A percentile compares a stretch with the other conserved stretches of the same genome.
phyloP scores from a whole-genome alignment of 306 rosid genomes.

The Gynostemma pentaphyllum region DNA sequence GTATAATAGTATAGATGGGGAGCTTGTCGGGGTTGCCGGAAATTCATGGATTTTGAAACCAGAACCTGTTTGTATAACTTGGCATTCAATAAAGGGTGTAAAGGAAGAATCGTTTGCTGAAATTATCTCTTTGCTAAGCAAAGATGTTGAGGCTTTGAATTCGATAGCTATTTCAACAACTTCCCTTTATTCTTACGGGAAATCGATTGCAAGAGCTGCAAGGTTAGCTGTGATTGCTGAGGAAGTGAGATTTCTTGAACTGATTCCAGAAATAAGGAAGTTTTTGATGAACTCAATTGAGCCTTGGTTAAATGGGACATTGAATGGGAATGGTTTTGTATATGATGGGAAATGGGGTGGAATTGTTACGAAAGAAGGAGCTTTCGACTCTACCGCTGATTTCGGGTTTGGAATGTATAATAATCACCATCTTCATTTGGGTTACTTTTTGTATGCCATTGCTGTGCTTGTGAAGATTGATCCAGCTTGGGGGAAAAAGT shows the following conservation, averaged over 20 bases:
- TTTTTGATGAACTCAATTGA: conserved; percentile 51
- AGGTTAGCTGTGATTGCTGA: conserved; percentile 82
- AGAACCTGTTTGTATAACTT: conserved; percentile 44
- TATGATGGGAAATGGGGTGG: conserved; percentile 78
- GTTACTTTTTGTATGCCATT: conserved; percentile 67
- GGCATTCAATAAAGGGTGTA: conserved; percentile 69
- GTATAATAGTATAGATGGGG: conserved; percentile 78
- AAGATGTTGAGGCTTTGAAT: conserved; percentile 44
- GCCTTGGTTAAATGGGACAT: conserved; percentile 85
- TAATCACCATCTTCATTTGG: conserved; percentile 74
- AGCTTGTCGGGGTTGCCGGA: conserved; percentile 77
- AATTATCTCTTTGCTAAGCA: conserved; percentile 36
- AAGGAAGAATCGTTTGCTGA: conserved; percentile 28
- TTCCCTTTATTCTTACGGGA: conserved; percentile 52
- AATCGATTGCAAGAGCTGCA: conserved; percentile 73
- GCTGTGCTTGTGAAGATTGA: conserved; percentile 73
- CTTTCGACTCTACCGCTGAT: conserved; percentile 37
- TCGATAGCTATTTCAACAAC: conserved; percentile 21
- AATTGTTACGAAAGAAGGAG: conserved; percentile 49
- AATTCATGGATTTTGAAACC: conserved; percentile 52
- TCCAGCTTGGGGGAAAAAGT: conserved; percentile 63
- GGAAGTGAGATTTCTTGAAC: conserved; percentile 40
- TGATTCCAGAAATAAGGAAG: conserved; percentile 35
- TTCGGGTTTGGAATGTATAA: conserved; percentile 78
- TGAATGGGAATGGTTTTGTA: conserved; percentile 57